phyloP scores from a whole-genome alignment of 768 basidiomycete species.

The Lactarius hengduanensis region DNA sequence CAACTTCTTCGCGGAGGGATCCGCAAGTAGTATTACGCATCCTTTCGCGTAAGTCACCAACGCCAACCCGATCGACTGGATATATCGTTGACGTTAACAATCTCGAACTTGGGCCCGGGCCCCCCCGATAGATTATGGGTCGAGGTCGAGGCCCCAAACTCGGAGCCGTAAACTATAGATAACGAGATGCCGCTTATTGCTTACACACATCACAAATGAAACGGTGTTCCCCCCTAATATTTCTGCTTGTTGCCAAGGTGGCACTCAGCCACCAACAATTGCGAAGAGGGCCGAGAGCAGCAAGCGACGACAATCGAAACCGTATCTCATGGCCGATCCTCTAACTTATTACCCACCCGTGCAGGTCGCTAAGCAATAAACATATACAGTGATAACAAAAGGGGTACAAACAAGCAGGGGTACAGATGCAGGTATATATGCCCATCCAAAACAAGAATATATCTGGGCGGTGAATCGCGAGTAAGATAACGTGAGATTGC shows the following conservation, averaged over 20 bases:
- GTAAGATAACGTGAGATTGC: background rate
- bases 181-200: background rate
- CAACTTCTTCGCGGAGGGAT: background rate
- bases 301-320: background rate
- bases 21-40: background rate
- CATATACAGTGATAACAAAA: background rate
- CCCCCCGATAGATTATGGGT: background rate
- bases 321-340: background rate
- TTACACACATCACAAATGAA: background rate
- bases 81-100: background rate
- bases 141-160: background rate
- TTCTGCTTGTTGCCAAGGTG: background rate
- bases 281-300: background rate
- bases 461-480: background rate
- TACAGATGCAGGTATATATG: background rate
- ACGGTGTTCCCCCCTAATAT: too few relatives aligned
- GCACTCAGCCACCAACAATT: background rate
- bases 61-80: background rate
- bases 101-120: background rate
- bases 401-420: background rate
- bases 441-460: background rate
- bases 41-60: background rate
- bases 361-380: background rate
- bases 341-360: background rate
- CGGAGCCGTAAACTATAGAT: background rate